phyloP scores from a whole-genome alignment of 345 rosid genomes.

The Populus nigra region DNA sequence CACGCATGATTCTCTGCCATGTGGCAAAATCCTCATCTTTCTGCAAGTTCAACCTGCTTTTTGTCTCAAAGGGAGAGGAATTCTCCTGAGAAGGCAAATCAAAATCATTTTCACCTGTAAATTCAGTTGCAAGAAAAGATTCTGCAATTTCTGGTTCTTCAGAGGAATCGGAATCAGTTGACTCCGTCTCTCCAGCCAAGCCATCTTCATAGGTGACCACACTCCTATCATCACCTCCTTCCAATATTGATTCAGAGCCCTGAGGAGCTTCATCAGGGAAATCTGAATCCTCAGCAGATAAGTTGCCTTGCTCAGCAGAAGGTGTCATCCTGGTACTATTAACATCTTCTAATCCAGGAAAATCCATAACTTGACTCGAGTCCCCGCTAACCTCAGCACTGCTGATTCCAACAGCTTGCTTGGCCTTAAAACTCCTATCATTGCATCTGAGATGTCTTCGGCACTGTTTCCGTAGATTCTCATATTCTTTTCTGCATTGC shows the following conservation, averaged over 20 bases:
- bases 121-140: constrained; percentile 40
- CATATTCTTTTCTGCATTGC: constrained; percentile 63
- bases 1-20: constrained; percentile 89
- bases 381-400: constrained; percentile 39
- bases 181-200: constrained; percentile 48
- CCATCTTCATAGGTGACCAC: constrained; percentile 45
- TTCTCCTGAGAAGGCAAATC: constrained; percentile 32
- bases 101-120: constrained; percentile 26
- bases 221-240: constrained; percentile 48
- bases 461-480: constrained; percentile 61
- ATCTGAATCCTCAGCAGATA: constrained; percentile 30
- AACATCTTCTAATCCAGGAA: constrained; percentile 41
- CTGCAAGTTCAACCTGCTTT: constrained; percentile 27
- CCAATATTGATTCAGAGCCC: constrained; percentile 26
- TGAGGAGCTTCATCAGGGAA: constrained; percentile 14
- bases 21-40: constrained; percentile 72
- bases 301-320: constrained; percentile 25
- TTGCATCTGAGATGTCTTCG: constrained; percentile 34
- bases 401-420: constrained; percentile 39
- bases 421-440: constrained; percentile 39
- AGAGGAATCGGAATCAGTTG: constrained; percentile 53
- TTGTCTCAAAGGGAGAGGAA: constrained; percentile 31
- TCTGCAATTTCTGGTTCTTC: constrained; percentile 46
- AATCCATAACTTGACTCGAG: constrained; percentile 49
- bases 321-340: constrained; percentile 32